These are phyloP conservation scores for Bathelium albidoporum DNA, from an alignment of 495 filamentous ascomycete species.

Conservation along the genomic window DNA sequence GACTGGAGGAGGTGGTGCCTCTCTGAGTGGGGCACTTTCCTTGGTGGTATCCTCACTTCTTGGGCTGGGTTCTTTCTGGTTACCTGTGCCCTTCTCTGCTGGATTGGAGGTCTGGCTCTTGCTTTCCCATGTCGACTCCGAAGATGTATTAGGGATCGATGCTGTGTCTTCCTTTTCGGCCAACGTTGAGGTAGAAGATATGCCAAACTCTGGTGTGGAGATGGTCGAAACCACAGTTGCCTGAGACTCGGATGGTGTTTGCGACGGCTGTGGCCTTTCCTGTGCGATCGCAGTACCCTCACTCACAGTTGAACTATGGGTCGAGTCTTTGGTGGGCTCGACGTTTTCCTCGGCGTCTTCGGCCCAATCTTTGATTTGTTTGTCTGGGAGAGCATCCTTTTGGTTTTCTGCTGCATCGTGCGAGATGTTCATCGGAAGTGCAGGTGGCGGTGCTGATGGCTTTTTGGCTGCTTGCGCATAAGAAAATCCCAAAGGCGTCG, in stretches of 20 bases:
- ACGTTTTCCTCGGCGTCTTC: conserved; percentile 3
- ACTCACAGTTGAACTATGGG: conserved; percentile 4
- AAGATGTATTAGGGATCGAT: conserved; percentile 52
- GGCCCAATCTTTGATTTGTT: background rate
- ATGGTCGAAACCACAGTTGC: conserved; percentile 39
- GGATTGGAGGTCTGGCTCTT: conserved; percentile 48
- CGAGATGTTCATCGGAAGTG: background rate
- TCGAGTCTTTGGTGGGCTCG: conserved; percentile 23
- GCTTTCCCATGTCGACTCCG: conserved; percentile 57
- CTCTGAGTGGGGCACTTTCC: conserved; percentile 47
- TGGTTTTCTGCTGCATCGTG: conserved; percentile 8
- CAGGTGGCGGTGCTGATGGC: conserved; percentile 30
- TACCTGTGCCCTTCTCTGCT: conserved; percentile 23
- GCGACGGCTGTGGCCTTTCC: background rate
- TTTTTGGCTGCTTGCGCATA: conserved; percentile 94
- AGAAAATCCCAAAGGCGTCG: conserved; percentile 47
- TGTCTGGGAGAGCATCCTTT: background rate
- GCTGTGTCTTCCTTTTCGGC: conserved; percentile 63
- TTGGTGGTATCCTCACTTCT: conserved; percentile 38
- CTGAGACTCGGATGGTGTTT: background rate
- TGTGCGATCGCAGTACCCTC: conserved; percentile 26
- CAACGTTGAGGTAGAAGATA: conserved; percentile 52
- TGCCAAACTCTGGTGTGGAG: conserved; percentile 59
- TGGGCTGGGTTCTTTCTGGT: conserved; percentile 30
- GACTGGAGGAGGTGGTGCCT: conserved; percentile 68